Evolutionary conservation across 257 asterid species (phyloP).

Genomic region (Cordia subcordata): DNA sequence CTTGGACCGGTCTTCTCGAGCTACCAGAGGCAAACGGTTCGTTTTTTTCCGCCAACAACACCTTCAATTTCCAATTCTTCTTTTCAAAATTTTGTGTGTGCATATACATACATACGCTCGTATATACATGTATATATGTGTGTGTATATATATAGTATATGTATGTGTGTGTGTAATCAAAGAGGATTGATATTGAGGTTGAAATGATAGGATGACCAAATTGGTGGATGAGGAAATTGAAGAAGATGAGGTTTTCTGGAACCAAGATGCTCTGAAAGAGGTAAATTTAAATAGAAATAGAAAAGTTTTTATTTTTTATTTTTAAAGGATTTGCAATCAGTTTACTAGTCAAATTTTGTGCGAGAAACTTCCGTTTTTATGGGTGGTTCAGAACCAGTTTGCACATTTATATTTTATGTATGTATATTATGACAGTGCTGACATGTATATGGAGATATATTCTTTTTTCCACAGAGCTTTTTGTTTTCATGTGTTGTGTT

Average conservation of each 20-base stretch:
- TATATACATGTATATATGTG: no score
- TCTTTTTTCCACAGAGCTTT: no score
- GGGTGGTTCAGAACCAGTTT: no score
- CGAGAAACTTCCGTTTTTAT: no score
- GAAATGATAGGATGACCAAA: conserved; percentile 63
- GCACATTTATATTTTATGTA: background rate
- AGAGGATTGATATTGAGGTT: conserved; percentile 13
- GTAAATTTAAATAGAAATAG: conserved; percentile 21
- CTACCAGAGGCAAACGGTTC: conserved; percentile 94
- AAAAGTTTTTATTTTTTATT: background rate
- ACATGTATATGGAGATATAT: no score
- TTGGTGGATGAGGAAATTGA: conserved; percentile 82
- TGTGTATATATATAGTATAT: background rate
- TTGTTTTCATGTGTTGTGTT: no score
- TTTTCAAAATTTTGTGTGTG: background rate
- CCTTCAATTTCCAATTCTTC: background rate
- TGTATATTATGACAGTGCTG: no score
- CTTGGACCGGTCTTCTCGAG: conserved; percentile 74
- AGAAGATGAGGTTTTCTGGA: conserved; percentile 91
- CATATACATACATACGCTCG: no score
- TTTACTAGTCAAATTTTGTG: conserved; percentile 7
- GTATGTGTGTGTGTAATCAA: conserved; percentile 5
- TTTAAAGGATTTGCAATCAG: background rate
- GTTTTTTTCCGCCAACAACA: background rate
- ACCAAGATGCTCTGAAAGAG: conserved; percentile 95